phyloP scores from a whole-genome alignment of 768 basidiomycete species.

The Trametes villosa region DNA sequence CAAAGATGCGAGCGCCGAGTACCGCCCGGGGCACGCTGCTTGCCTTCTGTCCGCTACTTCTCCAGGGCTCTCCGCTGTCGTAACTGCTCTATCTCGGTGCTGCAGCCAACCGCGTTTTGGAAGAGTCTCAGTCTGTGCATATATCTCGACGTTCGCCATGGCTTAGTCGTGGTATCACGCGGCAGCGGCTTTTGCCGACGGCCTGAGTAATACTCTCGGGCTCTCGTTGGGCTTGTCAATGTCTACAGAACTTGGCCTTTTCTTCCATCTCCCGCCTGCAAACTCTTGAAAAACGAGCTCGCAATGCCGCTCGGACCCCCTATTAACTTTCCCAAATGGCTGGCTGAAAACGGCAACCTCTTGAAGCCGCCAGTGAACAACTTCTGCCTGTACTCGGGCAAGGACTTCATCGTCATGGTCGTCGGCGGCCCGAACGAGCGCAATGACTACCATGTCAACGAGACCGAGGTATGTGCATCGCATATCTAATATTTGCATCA shows the following conservation, averaged over 20 bases:
- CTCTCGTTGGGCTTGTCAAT: too few species aligned
- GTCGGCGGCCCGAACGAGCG: conserved; percentile 95
- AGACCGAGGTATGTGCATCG: conserved; percentile 72
- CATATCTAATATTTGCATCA: not conserved
- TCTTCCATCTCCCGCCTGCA: not conserved
- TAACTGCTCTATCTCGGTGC: too few species aligned
- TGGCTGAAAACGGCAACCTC: conserved; percentile 76
- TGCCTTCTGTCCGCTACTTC: not conserved
- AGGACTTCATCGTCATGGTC: conserved; percentile 93
- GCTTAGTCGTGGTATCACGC: not conserved
- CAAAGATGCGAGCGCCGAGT: too few species aligned
- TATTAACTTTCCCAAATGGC: conserved; percentile 90
- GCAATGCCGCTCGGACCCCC: conserved; percentile 78
- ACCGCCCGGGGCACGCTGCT: too few species aligned
- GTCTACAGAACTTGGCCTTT: too few species aligned
- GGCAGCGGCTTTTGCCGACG: conserved; percentile 17
- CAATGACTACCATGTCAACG: conserved; percentile 93
- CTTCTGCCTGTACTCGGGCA: conserved; percentile 79
- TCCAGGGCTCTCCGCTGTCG: too few species aligned
- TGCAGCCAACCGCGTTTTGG: too few species aligned
- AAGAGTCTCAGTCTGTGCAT: not conserved
- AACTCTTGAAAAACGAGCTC: not conserved
- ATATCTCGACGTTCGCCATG: not conserved
- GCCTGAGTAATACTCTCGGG: conserved; percentile 14
- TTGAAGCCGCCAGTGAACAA: conserved; percentile 94